phyloP scores from a whole-genome alignment of 2,329 filamentous ascomycete species.

The Capronia epimyces region DNA sequence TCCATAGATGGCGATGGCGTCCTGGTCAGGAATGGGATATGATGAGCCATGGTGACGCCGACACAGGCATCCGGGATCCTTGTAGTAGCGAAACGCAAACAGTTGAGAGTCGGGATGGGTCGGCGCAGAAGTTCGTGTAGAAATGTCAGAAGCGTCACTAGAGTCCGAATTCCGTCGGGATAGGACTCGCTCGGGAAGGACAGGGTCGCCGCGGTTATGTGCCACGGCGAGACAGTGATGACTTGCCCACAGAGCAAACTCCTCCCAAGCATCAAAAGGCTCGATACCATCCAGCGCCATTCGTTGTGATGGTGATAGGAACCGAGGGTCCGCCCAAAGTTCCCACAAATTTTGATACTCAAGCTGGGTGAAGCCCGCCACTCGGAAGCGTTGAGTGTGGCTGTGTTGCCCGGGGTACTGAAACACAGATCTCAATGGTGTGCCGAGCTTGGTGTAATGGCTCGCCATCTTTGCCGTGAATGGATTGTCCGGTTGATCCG shows the following conservation, averaged over 20 bases:
- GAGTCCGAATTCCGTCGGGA: conserved; percentile 20
- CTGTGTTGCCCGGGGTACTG: conserved; percentile 60
- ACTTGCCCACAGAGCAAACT: conserved; percentile 75
- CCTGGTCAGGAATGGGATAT: conserved; percentile 36
- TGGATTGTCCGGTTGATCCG: conserved; percentile 69
- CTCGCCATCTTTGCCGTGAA: conserved; percentile 51
- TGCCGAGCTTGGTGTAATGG: conserved; percentile 25
- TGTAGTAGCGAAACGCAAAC: conserved; percentile 32
- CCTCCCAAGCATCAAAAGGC: conserved; percentile 90
- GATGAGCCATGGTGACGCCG: conserved; percentile 58
- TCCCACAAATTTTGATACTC: conserved; percentile 70
- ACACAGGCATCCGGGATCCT: conserved; percentile 40
- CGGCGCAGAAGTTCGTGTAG: conserved; percentile 25
- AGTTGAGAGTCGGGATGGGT: conserved; percentile 17
- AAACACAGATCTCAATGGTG: conserved; percentile 39
- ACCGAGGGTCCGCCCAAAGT: conserved; percentile 66
- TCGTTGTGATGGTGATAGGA: conserved; percentile 58
- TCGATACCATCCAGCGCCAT: conserved; percentile 64
- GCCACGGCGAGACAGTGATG: conserved; percentile 65
- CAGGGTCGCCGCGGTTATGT: conserved; percentile 19
- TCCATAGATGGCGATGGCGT: conserved; percentile 38
- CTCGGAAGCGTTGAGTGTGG: conserved; percentile 63
- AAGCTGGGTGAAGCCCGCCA: conserved; percentile 61
- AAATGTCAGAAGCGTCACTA: conserved; percentile 26
- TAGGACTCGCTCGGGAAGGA: conserved; percentile 13